A percentile compares a stretch with the other conserved stretches of the same genome.
These are phyloP conservation scores for Rhytidhysteron rufulum DNA, from an alignment of 2,329 filamentous ascomycete genomes.

Conservation along the genomic window DNA sequence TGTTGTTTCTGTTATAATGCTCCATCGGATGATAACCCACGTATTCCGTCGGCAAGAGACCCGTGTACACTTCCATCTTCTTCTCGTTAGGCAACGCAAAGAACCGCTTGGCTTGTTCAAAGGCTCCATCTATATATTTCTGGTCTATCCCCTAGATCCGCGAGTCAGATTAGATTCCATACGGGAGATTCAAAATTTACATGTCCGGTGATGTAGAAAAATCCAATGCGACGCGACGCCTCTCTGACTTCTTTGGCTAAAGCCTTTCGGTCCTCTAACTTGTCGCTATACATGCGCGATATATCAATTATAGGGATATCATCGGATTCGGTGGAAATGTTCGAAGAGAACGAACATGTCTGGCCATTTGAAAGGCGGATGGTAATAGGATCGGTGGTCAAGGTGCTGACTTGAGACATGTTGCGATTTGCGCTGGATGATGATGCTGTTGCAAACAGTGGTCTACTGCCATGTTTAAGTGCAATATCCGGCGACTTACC, in stretches of 20 bases:
- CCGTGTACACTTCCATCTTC: slow-evolving; percentile 47
- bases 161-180: neutral
- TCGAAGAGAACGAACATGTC: too few relatives aligned
- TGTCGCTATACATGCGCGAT: slow-evolving; percentile 33
- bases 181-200: slow-evolving; percentile 1
- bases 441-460: too few relatives aligned
- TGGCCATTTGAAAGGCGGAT: too few relatives aligned
- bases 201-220: slow-evolving; percentile 40
- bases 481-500: too few relatives aligned
- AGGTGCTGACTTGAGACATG: too few relatives aligned
- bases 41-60: slow-evolving; percentile 33
- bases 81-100: slow-evolving; percentile 43
- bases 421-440: too few relatives aligned
- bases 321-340: too few relatives aligned
- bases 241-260: slow-evolving; percentile 40
- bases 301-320: slow-evolving; percentile 38
- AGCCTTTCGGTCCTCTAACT: slow-evolving; percentile 29
- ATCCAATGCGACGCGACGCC: slow-evolving; percentile 40
- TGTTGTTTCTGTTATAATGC: slow-evolving; percentile 46
- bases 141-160: slow-evolving; percentile 22
- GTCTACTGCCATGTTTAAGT: too few relatives aligned
- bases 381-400: too few relatives aligned
- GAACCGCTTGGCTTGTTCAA: slow-evolving; percentile 38
- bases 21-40: slow-evolving; percentile 33
- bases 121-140: slow-evolving; percentile 23